Percentiles rank a stretch among this genome's conserved stretches.
Evolutionary conservation across 2,329 filamentous ascomycete genomes (phyloP).

Genomic region (Cordyceps militaris): DNA sequence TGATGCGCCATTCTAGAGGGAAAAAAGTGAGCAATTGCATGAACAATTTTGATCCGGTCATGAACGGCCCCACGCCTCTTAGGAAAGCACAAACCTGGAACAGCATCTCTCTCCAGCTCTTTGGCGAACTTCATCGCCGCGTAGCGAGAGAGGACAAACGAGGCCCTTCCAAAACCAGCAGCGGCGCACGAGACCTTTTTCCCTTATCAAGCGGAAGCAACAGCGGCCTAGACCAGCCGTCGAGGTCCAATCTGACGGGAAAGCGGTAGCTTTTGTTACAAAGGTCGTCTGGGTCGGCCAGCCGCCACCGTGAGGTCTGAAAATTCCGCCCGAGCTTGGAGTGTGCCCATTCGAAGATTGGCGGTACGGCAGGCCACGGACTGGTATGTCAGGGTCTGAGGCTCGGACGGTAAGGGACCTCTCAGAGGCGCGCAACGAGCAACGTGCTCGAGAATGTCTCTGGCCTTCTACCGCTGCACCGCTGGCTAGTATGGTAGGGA

Average conservation of each 20-base stretch:
- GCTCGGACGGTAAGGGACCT: background rate
- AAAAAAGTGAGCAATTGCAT: background rate
- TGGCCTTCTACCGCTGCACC: background rate
- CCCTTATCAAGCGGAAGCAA: background rate
- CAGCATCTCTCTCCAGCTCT: conserved; percentile 78
- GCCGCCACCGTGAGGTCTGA: background rate
- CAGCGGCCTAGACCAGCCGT: background rate
- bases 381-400: conserved; percentile 9
- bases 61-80: background rate
- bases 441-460: conserved; percentile 11
- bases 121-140: conserved; percentile 58
- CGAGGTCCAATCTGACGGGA: background rate
- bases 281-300: background rate
- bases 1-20: conserved; percentile 71
- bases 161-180: conserved; percentile 7
- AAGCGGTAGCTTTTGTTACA: background rate
- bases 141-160: background rate
- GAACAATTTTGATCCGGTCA: background rate
- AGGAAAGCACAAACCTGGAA: conserved; percentile 56
- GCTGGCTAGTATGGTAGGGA: background rate
- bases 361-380: background rate
- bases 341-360: background rate
- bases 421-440: background rate
- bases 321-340: background rate
- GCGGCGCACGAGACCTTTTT: conserved; percentile 9